Evolutionary conservation across 2,329 filamentous ascomycete genomes (phyloP).

Genomic region (Ophioceras dolichostomum): DNA sequence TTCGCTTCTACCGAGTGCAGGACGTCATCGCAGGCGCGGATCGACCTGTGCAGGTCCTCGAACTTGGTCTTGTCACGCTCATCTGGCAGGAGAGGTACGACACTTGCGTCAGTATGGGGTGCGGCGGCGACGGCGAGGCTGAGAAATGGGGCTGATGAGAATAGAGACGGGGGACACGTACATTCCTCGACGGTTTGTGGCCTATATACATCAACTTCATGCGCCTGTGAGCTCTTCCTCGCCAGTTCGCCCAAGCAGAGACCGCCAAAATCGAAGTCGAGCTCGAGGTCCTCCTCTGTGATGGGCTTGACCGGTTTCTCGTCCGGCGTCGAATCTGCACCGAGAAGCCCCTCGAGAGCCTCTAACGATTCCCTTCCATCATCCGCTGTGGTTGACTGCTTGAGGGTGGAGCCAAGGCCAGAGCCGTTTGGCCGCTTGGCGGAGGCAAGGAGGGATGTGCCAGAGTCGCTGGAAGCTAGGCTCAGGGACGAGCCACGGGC

Average conservation of each 20-base stretch:
- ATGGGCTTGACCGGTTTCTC: conserved; percentile 12
- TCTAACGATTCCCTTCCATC: conserved; percentile 58
- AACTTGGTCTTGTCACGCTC: conserved; percentile 75
- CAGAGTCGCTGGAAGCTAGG: conserved; percentile 65
- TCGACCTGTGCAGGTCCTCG: conserved; percentile 81
- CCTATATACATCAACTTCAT: conserved; percentile 25
- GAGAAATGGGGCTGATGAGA: conserved; percentile 1
- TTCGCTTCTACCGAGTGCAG: conserved; percentile 88
- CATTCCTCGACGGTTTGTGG: conserved; percentile 60
- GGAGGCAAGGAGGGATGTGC: conserved; percentile 57
- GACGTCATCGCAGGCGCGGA: conserved; percentile 83
- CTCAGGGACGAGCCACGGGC: conserved; percentile 70
- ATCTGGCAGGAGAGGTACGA: conserved; percentile 33
- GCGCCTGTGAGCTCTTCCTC: conserved; percentile 15
- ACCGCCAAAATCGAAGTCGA: conserved; percentile 67
- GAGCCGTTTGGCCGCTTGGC: conserved; percentile 56
- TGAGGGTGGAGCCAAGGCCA: conserved; percentile 38
- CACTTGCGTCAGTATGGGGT: too few relatives aligned
- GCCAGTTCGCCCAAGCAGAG: conserved; percentile 66
- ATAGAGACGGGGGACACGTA: conserved; percentile 27
- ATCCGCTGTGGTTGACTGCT: conserved; percentile 38
- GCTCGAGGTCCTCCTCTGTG: conserved; percentile 41
- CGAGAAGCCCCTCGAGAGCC: conserved; percentile 44
- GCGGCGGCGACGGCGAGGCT: too few relatives aligned
- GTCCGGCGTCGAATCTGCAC: conserved; percentile 8